Percentiles rank a stretch among this genome's conserved stretches.
These are phyloP conservation scores for Chytriomyces sp. DNA, from an alignment of 192 early-diverging fungal genomes.

Conservation along the genomic window DNA sequence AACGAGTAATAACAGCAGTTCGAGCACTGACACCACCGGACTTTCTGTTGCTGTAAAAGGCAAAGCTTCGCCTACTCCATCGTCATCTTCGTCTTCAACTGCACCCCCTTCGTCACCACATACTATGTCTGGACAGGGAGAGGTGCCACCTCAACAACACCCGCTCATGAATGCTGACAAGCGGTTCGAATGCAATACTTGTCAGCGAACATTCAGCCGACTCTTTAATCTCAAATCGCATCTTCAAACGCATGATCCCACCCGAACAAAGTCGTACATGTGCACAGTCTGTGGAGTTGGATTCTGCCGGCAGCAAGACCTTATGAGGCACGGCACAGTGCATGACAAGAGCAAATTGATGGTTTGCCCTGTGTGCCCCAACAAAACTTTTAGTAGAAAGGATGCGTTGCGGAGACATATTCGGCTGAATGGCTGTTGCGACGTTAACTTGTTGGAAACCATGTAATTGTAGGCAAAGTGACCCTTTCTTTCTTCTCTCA, in stretches of 20 bases:
- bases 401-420: constrained; percentile 42
- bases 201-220: constrained; percentile 58
- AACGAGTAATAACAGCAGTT: no score
- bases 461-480: constrained; percentile 3
- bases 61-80: no score
- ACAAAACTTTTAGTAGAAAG: constrained; percentile 29
- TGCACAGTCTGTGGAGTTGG: constrained; percentile 30
- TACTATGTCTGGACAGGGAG: no score
- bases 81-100: no score
- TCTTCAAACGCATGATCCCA: constrained; percentile 52
- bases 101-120: no score
- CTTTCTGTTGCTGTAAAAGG: no score
- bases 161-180: constrained; percentile 27
- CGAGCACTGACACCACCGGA: no score
- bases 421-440: constrained; percentile 37
- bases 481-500: not conserved
- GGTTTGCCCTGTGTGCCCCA: constrained; percentile 21
- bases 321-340: constrained; percentile 29
- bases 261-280: constrained; percentile 18
- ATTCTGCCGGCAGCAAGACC: constrained; percentile 33
- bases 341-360: constrained; percentile 25
- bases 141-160: no score
- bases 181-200: constrained; percentile 42
- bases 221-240: constrained; percentile 71
- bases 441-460: constrained; percentile 14